phyloP scores from a whole-genome alignment of 306 rosid species.

The Cajanus cajan region DNA sequence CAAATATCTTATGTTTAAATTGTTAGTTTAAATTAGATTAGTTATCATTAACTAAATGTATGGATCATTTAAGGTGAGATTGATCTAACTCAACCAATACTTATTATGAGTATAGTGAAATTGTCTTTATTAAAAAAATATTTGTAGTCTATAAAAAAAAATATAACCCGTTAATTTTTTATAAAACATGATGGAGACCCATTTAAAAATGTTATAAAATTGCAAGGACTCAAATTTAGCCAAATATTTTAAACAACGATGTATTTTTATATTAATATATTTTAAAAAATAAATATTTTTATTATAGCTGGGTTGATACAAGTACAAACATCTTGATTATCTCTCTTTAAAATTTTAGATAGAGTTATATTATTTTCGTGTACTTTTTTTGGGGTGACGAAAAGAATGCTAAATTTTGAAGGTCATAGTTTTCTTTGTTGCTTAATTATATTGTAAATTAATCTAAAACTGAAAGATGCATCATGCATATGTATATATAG shows the following conservation, averaged over 20 bases:
- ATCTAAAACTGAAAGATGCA: background rate
- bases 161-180: too few species aligned
- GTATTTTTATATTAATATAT: too few species aligned
- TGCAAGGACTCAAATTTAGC: background rate
- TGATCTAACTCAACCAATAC: too few species aligned
- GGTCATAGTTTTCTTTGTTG: background rate
- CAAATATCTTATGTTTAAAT: too few species aligned
- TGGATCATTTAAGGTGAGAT: too few species aligned
- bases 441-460: background rate
- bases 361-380: background rate
- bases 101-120: too few species aligned
- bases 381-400: background rate
- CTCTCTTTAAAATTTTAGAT: background rate
- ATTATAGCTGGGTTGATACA: background rate
- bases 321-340: background rate
- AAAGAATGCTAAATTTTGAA: background rate
- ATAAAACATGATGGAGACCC: background rate
- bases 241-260: background rate
- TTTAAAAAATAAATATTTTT: too few species aligned
- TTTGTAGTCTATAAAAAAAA: too few species aligned
- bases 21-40: too few species aligned
- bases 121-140: too few species aligned
- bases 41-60: too few species aligned
- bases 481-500: background rate
- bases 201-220: background rate